Evolutionary conservation across 192 early-diverging fungal species (phyloP), one percentile per base, ranked within the genome.

Genomic region (Irineochytrium annulatum): DNA sequence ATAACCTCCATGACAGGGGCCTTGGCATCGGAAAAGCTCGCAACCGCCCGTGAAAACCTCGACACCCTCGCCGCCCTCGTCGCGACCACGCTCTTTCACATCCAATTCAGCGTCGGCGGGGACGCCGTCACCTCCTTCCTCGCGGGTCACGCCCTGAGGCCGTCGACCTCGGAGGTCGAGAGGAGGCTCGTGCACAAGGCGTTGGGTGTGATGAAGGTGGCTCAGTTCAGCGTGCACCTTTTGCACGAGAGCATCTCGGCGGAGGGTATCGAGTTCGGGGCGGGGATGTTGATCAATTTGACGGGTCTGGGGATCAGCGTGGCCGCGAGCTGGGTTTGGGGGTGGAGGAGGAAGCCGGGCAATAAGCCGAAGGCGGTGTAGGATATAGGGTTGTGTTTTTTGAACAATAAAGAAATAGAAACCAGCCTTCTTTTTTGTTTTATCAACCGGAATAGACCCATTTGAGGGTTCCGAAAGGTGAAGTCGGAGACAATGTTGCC

Each of bases 21-120:
- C 34, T 27, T 44, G 19, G 49, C 43, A n/a, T 14, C 17, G 13
- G 51, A 63, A 39, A 32, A 32, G 16, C 52, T 55, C 35, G 20
- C 32, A 4, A 33, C 29, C 55, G 63, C 63, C 26, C 27, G 43
- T 5, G 56, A 52, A 27, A 60, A 59, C 52, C 35, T 67, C 31
- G 65, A 67, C 46, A 60, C 65, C 14, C 57, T 67, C 34, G 65
- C 65, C n/a, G 65, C 65, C 34, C 57, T 67, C 34, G 65, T 67
- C 8, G 56, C 65, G 3, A 29, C 32, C 27, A 39, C 65, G 16
- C 45, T 67, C 8, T 67, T 67, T 52, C 65, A 67, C 22, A 37
- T 60, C 19, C 57, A 59, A 22, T 59, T 52, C 51, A 8, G 33
- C 2, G 30, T 59, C 28, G 55, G 46, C 6, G 43, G 34, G 22